These are phyloP conservation scores for Thalassiosira hispida DNA, from an alignment of 352 stramenopile species.

Conservation along the genomic window DNA sequence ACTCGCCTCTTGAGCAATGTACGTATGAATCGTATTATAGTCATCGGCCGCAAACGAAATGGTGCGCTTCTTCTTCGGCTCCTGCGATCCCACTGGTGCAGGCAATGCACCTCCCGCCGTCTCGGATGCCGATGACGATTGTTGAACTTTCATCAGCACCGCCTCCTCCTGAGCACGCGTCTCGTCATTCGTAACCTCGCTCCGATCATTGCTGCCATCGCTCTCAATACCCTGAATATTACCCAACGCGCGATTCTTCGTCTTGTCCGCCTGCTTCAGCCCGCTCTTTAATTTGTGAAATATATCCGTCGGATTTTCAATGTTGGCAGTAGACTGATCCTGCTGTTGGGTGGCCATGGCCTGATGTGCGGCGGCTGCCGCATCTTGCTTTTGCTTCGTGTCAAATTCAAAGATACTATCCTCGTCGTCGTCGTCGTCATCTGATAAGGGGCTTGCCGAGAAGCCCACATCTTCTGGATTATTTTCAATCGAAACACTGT, in stretches of 20 bases:
- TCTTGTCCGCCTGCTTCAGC: conserved; percentile 45
- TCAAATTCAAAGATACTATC: conserved; percentile 56
- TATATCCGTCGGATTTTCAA: conserved; percentile 42
- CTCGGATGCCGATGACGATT: not conserved
- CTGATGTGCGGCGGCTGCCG: not conserved
- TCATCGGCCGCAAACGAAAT: conserved; percentile 12
- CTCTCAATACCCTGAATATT: conserved; percentile 1
- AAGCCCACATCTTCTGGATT: too few relatives aligned
- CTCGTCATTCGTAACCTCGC: conserved; percentile 5
- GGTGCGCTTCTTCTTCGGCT: not conserved
- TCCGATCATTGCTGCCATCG: conserved; percentile 17
- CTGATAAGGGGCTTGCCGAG: not conserved
- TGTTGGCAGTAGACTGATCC: not conserved
- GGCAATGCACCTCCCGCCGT: not conserved
- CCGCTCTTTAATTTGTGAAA: conserved; percentile 46
- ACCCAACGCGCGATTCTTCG: conserved; percentile 27
- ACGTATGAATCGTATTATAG: conserved; percentile 45
- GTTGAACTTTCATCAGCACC: conserved; percentile 19
- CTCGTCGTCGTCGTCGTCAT: conserved; percentile 16
- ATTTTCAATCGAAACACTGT: too few relatives aligned
- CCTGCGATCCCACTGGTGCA: not conserved
- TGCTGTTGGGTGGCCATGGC: not conserved
- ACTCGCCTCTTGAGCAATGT: conserved; percentile 12
- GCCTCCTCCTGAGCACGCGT: not conserved
- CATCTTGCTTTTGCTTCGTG: conserved; percentile 11